phyloP scores from a whole-genome alignment of 257 asterid species.

The Rubia yunnanensis region DNA sequence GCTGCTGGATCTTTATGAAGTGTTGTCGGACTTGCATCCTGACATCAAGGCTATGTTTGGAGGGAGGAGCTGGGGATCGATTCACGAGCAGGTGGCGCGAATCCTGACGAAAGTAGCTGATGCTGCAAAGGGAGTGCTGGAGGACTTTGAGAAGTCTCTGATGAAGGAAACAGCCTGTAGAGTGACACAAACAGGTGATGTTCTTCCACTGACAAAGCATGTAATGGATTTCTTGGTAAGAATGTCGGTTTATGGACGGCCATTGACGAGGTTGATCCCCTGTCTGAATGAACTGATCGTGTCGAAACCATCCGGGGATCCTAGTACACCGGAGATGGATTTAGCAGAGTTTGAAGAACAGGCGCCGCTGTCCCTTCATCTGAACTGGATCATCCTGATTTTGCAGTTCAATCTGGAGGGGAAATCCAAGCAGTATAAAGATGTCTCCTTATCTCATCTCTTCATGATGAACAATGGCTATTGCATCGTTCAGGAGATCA shows the following conservation, averaged over 20 bases:
- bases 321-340: constrained; percentile 63
- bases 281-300: constrained; percentile 55
- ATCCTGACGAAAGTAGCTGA: constrained; percentile 68
- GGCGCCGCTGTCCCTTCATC: constrained; percentile 58
- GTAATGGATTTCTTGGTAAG: constrained; percentile 80
- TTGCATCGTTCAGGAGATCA: constrained; percentile 64
- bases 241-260: constrained; percentile 69
- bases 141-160: constrained; percentile 73
- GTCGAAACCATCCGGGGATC: constrained; percentile 60
- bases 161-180: constrained; percentile 62
- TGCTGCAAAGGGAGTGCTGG: constrained; percentile 67
- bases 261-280: neutral
- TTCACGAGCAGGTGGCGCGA: constrained; percentile 61
- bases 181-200: constrained; percentile 76
- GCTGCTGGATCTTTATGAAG: constrained; percentile 76
- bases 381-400: constrained; percentile 69
- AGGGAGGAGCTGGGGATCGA: constrained; percentile 47
- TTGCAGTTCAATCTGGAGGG: constrained; percentile 72
- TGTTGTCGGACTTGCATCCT: constrained; percentile 60
- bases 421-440: constrained; percentile 65
- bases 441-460: constrained; percentile 59
- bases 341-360: constrained; percentile 46
- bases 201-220: constrained; percentile 83
- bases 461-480: constrained; percentile 91
- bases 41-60: constrained; percentile 68